A percentile compares a stretch with the other conserved stretches of the same genome.
phyloP scores from a whole-genome alignment of 805 yeast species.

The Ogataea paradorogensis region DNA sequence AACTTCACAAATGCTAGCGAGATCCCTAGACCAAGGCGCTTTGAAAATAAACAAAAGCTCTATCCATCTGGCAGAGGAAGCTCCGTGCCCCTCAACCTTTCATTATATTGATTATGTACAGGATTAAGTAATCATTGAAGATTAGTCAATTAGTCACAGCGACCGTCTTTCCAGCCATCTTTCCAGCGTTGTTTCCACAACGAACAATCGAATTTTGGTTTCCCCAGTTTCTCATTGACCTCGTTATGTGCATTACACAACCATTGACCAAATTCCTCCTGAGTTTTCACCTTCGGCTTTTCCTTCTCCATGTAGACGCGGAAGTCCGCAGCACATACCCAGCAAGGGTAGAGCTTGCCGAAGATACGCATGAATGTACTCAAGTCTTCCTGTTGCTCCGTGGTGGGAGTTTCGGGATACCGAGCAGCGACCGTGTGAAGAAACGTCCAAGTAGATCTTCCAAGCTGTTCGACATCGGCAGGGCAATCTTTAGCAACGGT shows the following conservation, averaged over 20 bases:
- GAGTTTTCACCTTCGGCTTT: constrained; percentile 58
- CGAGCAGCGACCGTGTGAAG: constrained; percentile 87
- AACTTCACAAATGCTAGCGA: constrained; percentile 63
- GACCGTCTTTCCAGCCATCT: constrained; percentile 83
- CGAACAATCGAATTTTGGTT: constrained; percentile 80
- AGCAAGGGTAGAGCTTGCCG: constrained; percentile 85
- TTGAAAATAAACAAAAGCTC: constrained; percentile 65
- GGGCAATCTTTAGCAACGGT: constrained; percentile 53
- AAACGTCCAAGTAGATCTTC: constrained; percentile 89
- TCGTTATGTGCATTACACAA: constrained; percentile 92
- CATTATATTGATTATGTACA: constrained; percentile 21
- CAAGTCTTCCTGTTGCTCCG: constrained; percentile 67
- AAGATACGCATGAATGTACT: constrained; percentile 64
- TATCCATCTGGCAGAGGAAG: constrained; percentile 96
- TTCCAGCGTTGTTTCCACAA: constrained; percentile 94
- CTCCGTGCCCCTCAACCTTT: constrained; percentile 78
- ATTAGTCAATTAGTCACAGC: constrained; percentile 37
- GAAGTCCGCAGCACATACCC: constrained; percentile 90
- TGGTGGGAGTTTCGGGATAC: constrained; percentile 70
- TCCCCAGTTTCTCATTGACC: constrained; percentile 85
- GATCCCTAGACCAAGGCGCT: constrained; percentile 85
- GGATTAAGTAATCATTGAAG: background rate
- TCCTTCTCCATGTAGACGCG: constrained; percentile 50
- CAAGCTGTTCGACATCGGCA: constrained; percentile 79
- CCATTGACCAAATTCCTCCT: constrained; percentile 86